Base-by-base conservation (phyloP, 2,329 filamentous ascomycete genomes). In the Fusarium nurragi region DNA sequence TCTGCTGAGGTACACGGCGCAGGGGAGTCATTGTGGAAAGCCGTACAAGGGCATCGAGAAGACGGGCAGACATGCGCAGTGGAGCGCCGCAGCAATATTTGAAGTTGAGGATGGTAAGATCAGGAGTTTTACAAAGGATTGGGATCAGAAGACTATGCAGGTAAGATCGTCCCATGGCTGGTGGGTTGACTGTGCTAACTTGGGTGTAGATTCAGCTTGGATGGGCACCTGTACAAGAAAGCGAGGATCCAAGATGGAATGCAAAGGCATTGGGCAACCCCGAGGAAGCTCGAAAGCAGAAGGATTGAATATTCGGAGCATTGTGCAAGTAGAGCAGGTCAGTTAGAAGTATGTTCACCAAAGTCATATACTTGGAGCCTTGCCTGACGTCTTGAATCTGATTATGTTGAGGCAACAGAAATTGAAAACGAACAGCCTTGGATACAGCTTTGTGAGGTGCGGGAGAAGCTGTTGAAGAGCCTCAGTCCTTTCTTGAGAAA, bases 241-340 rank as follows among this genome's bases (percentile, higher is more conserved):
- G 67, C 18, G 36, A 69, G 9, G 65, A 69, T 30, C 65, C 67
- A n/a, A 56, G 69, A 18, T 71, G 62, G 68, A 71, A 67, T 38
- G 34, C 32, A 5, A 60, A 63, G 8, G 54, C 54, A 36, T 49
- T 71, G 28, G 50, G 51, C 1, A 55, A 62, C 30, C 60, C 65
- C 1, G 60, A 60, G 34, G 28, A 52, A 25, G 28, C 49, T 11
- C 37, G 45, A n/a, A 64, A 52, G 23, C 25, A 43, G 6, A 61
- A 55, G 19, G 26, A 10, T 5, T 58, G 16, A 58, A 4, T n/a
- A 10, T 16, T 11, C 5, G 16, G 16, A 34, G 9, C 32, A 18
- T 10, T 10, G n/a, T 34, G 4, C 16, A 34, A 18, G 30, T 18
- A 34, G 32, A n/a, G 8, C 14, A n/a, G 32, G 16, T 16, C 32